Conservation (phyloP, 768 basidiomycete genomes). For the Suillus americanus region DNA sequence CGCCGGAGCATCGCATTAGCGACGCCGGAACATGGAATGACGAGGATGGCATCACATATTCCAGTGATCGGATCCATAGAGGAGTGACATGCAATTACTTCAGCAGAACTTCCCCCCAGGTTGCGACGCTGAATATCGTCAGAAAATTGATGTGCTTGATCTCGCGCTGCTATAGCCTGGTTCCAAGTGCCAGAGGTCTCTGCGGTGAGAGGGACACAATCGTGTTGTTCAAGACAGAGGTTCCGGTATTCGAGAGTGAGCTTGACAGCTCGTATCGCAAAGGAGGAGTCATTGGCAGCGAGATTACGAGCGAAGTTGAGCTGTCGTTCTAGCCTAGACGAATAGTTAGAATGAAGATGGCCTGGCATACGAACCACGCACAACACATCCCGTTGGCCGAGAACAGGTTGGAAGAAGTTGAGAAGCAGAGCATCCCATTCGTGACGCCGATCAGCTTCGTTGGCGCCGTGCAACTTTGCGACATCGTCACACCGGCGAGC, state of each 20-base stretch:
- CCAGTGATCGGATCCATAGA: not conserved
- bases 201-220: no score
- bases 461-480: not conserved
- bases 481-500: not conserved
- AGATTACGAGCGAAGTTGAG: not conserved
- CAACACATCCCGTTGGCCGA: not conserved
- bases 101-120: no score
- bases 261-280: not conserved
- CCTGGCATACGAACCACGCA: not conserved
- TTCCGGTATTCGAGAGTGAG: not conserved
- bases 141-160: not conserved
- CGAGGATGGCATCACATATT: not conserved
- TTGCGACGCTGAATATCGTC: not conserved
- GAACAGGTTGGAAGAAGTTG: not conserved
- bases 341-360: no score
- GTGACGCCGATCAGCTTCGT: slow-evolving; percentile 1
- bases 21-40: not conserved
- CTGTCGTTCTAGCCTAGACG: no score
- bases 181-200: no score
- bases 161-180: not conserved
- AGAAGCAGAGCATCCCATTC: slow-evolving; percentile 1
- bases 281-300: not conserved
- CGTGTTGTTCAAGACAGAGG: not conserved
- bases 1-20: no score
- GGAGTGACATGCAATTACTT: not conserved